Base-by-base conservation (phyloP, 805 yeast species). In the Grigorovia humatica region DNA sequence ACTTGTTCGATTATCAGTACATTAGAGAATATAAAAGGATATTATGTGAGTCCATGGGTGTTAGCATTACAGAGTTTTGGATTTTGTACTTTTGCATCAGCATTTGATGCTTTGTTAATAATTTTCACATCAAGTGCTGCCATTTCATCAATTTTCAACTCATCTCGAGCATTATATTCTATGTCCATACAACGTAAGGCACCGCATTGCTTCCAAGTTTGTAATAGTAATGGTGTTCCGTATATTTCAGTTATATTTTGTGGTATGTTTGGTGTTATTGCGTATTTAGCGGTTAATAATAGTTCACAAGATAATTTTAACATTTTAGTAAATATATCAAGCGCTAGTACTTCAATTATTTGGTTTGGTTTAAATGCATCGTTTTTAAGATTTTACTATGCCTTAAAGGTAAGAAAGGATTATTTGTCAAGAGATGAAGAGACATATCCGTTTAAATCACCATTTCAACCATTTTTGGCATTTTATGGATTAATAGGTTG, bases 361-460 rank as follows among this genome's bases (percentile, higher is more conserved):
- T 88, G 96, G 96, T 68, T 74, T 56, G 85, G 88, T 5, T 79
- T 84, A 77, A 80, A 85, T 57, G 61, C 81, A 17, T 73, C 88
- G 2, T 85, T 74, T 61, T 63, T 84, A 42, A 67, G 90, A 50
- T 84, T 83, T 60, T 81, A 76, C 64, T 78, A 74, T 55, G 90
- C 86, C 0, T 66, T 84, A 55, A 73, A 75, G 55, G 66, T 70
- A 49, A 68, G 89, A 46, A 82, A 83, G 0, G 88, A 83, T 61
- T 80, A 83, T 50, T 78, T 82, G 40, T 73, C 78, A 46, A 71
- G 89, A 57, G 76, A 80, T 56, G 85, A 80, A 61, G 73, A 76
- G 27, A 69, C 81, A 1, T 84, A 81, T 60, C 91, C 91, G 1
- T 84, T 79, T 63, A 75, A 77, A 58, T 79, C 87, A 2, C 85